Conservation (phyloP, 164 flowering plant genomes). For the grape (Vitis vinifera) region DNA sequence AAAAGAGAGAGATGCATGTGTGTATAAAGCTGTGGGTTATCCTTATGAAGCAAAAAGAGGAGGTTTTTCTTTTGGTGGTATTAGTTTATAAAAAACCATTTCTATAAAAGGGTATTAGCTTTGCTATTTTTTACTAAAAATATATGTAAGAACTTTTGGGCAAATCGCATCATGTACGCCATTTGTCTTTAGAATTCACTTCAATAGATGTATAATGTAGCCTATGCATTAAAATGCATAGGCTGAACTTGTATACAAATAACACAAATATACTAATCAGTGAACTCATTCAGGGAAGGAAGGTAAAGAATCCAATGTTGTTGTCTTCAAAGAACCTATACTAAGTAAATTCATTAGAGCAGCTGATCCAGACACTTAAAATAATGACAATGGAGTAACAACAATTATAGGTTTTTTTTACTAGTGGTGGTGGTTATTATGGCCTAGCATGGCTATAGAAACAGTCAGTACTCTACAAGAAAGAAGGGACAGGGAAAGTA, state of each 20-base stretch:
- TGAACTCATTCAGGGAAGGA: no score
- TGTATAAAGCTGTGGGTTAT: slow-evolving; percentile 41
- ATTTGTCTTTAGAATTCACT: background rate
- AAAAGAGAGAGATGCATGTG: slow-evolving; percentile 11
- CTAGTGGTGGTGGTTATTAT: background rate
- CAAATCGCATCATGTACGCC: background rate
- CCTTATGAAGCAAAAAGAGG: slow-evolving; percentile 18
- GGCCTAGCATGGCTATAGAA: background rate
- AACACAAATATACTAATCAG: no score
- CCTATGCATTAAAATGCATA: background rate
- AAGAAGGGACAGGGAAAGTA: background rate
- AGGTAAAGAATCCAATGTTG: no score
- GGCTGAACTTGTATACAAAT: no score
- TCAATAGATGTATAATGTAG: background rate
- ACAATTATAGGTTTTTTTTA: background rate
- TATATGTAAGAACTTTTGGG: background rate
- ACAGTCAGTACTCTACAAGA: background rate
- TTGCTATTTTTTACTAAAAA: background rate
- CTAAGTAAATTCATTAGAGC: no score
- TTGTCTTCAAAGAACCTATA: no score
- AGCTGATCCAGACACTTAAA: no score
- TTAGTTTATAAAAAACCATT: background rate
- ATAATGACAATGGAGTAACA: no score
- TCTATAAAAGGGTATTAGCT: slow-evolving; percentile 10
- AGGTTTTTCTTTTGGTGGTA: slow-evolving; percentile 5